Conservation (phyloP, 2,329 filamentous ascomycete species). For the Fusarium albosuccineum region DNA sequence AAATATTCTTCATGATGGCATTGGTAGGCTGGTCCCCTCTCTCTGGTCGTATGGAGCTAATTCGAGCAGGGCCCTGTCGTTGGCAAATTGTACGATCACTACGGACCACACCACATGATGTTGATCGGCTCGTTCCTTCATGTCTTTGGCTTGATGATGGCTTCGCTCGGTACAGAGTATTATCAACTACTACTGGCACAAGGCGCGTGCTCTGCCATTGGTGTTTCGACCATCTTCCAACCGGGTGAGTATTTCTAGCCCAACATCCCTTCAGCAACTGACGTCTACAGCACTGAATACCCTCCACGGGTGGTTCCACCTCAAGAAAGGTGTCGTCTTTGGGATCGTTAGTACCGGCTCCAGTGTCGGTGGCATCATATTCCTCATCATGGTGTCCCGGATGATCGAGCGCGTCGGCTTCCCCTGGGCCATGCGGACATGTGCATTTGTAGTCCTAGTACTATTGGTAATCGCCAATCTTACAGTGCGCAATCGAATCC, state of each 20-base stretch:
- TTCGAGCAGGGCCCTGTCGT: not conserved
- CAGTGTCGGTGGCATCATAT: not conserved
- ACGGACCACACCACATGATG: not conserved
- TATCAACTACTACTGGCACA: not conserved
- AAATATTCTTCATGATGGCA: not conserved
- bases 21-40: not conserved
- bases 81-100: not conserved
- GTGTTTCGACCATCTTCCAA: not conserved
- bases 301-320: not conserved
- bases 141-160: not conserved
- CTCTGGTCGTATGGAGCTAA: no score
- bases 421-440: not conserved
- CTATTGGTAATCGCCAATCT: not conserved
- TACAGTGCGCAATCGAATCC: not conserved
- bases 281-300: not conserved
- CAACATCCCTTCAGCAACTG: no score
- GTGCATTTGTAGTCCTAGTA: not conserved
- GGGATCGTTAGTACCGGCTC: not conserved
- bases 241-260: not conserved
- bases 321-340: not conserved
- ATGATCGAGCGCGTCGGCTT: not conserved
- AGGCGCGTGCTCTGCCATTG: not conserved
- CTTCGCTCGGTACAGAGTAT: not conserved
- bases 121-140: not conserved
- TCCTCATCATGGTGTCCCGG: not conserved